Evolutionary conservation across 805 yeast genomes (phyloP), one percentile per base, ranked within the genome.

Genomic region (Metschnikowia vanudenii): DNA sequence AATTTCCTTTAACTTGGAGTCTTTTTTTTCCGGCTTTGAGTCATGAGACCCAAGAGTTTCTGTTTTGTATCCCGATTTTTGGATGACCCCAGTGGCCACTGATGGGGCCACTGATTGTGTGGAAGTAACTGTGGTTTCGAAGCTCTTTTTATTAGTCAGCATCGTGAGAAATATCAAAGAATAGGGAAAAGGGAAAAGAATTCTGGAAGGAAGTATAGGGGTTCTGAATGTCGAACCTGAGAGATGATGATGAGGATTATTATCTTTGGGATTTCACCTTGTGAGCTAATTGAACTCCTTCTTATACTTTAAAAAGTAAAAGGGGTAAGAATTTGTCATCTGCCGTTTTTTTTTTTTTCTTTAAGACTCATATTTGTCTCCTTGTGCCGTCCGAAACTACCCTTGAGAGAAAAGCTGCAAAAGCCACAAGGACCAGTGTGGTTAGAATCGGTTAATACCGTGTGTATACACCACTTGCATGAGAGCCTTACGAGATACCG

Each of bases 121-220:
- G 6, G 26, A 30, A 3, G 52, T 42, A 9, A 20, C 16, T 4
- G 51, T 32, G n/a, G 47, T 43, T 3, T 47, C 52, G 8, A 45
- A 38, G 16, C 52, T 47, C 41, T 50, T 52, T 28, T 52, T 52
- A 26, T 42, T 39, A 19, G 32, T 28, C 16, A 38, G 16, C 51
- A 48, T 41, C 7, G 16, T 37, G 17, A 30, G 13, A 6, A 10
- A 14, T 32, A n/a, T n/a, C n/a, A n/a, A n/a, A n/a, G n/a, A n/a
- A n/a, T 18, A 22, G 24, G n/a, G 22, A 17, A 14, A 22, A 10
- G 7, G 24, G 28, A 24, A 19, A 36, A 13, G 39, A 20, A 36
- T 5, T 17, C 8, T n/a, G 11, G 13, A 16, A 16, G 11, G 24
- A n/a, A 13, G 17, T 33, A 33, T 14, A 2, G 14, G 11, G 9